Evolutionary conservation across 2,329 filamentous ascomycete species (phyloP).

Genomic region (Herpotrichia juniperi): DNA sequence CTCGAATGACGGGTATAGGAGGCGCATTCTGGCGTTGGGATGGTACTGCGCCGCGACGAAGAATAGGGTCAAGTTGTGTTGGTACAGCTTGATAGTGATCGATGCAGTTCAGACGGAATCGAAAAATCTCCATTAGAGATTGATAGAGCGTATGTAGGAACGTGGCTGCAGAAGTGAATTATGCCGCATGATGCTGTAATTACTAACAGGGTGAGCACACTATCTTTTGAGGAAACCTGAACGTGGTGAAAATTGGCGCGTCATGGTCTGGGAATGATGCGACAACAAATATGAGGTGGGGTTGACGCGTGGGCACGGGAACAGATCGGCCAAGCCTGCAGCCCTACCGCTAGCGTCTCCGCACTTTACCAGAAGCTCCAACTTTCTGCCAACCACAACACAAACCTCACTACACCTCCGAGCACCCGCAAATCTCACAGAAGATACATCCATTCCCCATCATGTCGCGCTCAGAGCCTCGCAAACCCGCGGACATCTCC

Average conservation of each 20-base stretch:
- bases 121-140: constrained; percentile 73
- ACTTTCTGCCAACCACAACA: neutral
- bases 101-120: constrained; percentile 91
- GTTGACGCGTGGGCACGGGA: constrained; percentile 32
- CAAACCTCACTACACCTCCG: constrained; percentile 10
- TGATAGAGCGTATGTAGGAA: constrained; percentile 2
- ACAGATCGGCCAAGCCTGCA: constrained; percentile 28
- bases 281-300: constrained; percentile 19
- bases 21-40: constrained; percentile 68
- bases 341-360: constrained; percentile 32
- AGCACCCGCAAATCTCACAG: constrained; percentile 2
- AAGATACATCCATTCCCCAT: constrained; percentile 4
- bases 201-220: neutral
- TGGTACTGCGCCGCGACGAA: constrained; percentile 66
- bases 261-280: neutral
- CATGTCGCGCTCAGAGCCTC: constrained; percentile 55
- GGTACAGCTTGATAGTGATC: constrained; percentile 89
- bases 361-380: constrained; percentile 5
- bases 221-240: neutral
- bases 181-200: constrained; percentile 20
- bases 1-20: constrained; percentile 82
- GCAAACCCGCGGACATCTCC: constrained; percentile 58
- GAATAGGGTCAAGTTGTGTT: constrained; percentile 78
- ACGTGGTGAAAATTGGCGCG: constrained; percentile 6
- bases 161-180: constrained; percentile 5